Evolutionary conservation across 148 eudicot genomes (phyloP).

Genomic region (Rhododendron simsii): DNA sequence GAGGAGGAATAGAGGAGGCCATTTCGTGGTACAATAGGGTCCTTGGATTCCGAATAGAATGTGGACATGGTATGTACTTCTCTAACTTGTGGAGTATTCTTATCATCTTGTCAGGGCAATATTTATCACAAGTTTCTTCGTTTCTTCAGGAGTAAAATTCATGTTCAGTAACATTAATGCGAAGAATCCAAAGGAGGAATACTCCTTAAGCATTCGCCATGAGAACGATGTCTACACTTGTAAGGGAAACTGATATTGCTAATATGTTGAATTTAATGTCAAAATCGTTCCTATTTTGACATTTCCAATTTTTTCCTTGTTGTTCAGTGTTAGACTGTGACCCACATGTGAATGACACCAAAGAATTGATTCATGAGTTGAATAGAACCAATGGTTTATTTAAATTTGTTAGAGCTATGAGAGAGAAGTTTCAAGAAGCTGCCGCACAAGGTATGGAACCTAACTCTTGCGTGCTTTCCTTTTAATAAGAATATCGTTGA

Average conservation of each 20-base stretch:
- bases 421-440: constrained; percentile 74
- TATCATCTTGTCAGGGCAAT: neutral
- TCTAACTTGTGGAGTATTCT: neutral
- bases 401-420: constrained; percentile 73
- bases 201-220: constrained; percentile 69
- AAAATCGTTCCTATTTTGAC: neutral
- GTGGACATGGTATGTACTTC: constrained; percentile 66
- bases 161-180: constrained; percentile 55
- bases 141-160: constrained; percentile 71
- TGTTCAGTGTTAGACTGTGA: constrained; percentile 77
- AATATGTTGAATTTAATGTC: neutral
- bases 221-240: constrained; percentile 61
- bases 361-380: constrained; percentile 18
- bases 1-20: constrained; percentile 67
- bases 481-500: neutral
- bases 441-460: constrained; percentile 49
- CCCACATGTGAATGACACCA: constrained; percentile 29
- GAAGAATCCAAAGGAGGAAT: constrained; percentile 59
- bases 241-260: constrained; percentile 33
- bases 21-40: constrained; percentile 78
- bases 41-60: constrained; percentile 83
- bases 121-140: constrained; percentile 9
- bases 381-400: constrained; percentile 25
- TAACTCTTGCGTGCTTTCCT: constrained; percentile 9
- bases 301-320: neutral